Percentiles rank a stretch among this genome's conserved stretches.
Conservation (phyloP, 225 moss, liverwort and hornwort genomes). For the Asterella californica region DNA sequence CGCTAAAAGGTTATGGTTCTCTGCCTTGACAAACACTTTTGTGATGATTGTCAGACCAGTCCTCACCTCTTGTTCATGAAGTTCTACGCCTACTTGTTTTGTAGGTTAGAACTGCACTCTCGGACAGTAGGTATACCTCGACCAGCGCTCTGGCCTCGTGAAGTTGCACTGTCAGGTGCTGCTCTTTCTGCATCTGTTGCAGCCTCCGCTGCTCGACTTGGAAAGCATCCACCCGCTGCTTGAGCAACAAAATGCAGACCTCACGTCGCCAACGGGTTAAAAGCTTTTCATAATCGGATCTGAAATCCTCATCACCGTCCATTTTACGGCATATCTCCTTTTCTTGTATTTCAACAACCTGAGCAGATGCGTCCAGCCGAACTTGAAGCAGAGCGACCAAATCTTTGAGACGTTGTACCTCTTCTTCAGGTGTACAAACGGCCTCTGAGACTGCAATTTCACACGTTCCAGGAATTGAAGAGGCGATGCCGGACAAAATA, state of each 20-base stretch:
- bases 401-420: constrained; percentile 30
- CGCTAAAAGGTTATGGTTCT: neutral
- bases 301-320: constrained; percentile 19
- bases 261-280: constrained; percentile 42
- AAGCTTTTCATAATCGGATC: constrained; percentile 28
- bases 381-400: constrained; percentile 33
- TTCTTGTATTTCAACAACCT: constrained; percentile 38
- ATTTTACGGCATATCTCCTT: constrained; percentile 35
- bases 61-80: neutral
- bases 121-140: constrained; percentile 28
- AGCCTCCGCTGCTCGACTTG: constrained; percentile 40
- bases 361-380: constrained; percentile 31
- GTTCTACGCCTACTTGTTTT: neutral
- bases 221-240: constrained; percentile 40
- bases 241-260: constrained; percentile 36
- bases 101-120: neutral
- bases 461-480: neutral
- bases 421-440: neutral
- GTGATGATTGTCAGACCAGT: neutral
- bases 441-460: neutral
- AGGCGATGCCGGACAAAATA: no score
- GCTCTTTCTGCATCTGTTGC: constrained; percentile 35
- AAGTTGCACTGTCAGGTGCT: constrained; percentile 40
- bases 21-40: neutral
- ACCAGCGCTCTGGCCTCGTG: constrained; percentile 43